phyloP scores from a whole-genome alignment of 768 basidiomycete genomes.

The Leccinum truebloodii region DNA sequence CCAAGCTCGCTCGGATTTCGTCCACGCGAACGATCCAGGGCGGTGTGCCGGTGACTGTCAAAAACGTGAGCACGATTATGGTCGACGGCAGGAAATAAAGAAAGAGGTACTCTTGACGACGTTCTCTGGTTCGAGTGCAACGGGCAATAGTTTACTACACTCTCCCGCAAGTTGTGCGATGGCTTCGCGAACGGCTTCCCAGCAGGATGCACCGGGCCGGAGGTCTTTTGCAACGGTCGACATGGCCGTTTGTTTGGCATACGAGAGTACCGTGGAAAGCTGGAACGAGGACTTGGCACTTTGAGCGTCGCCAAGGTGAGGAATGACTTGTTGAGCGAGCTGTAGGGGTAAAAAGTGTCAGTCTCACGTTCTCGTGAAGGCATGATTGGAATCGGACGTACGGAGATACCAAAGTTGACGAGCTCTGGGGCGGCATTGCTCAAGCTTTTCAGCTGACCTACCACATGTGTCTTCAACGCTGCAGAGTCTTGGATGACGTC shows the following conservation, averaged over 20 bases:
- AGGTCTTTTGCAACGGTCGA: constrained; percentile 69
- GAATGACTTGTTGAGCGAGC: constrained; percentile 89
- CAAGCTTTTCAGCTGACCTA: constrained; percentile 72
- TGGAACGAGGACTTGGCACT: constrained; percentile 78
- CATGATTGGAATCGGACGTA: constrained; percentile 35
- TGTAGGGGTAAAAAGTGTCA: constrained; percentile 30
- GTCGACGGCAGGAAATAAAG: background rate
- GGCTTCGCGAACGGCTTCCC: constrained; percentile 75
- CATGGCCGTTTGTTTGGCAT: constrained; percentile 72
- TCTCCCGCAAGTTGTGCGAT: constrained; percentile 72
- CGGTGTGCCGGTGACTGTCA: constrained; percentile 64
- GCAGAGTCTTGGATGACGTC: constrained; percentile 71
- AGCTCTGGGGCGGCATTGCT: constrained; percentile 75
- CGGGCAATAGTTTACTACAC: constrained; percentile 66
- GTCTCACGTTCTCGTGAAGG: background rate
- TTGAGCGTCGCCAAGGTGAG: constrained; percentile 81
- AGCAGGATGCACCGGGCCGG: constrained; percentile 65
- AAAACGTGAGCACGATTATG: constrained; percentile 4
- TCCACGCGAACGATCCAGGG: constrained; percentile 87
- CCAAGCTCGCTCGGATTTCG: constrained; percentile 79
- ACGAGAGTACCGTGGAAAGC: constrained; percentile 64
- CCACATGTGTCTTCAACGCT: constrained; percentile 69
- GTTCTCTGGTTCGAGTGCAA: constrained; percentile 73
- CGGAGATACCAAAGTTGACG: constrained; percentile 90
- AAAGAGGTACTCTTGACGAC: constrained; percentile 68